Base-by-base conservation (phyloP, 495 filamentous ascomycete species). In the Hyaloscypha finlandica region DNA sequence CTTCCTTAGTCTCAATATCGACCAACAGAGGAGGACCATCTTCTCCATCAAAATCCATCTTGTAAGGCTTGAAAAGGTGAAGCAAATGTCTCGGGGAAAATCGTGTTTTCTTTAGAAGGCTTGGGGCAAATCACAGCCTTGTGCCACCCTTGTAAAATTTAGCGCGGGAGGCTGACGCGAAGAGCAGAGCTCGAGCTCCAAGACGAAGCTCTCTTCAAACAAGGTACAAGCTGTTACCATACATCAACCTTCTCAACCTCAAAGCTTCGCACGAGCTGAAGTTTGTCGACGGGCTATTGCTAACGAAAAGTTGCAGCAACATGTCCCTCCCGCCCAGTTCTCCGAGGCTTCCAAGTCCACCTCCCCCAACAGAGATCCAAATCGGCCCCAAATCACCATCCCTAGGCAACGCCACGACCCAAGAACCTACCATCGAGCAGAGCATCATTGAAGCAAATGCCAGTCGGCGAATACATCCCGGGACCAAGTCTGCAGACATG, bases 401-500 rank as follows among this genome's bases (percentile, higher is more conserved):
- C 53, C 76, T 89, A 65, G 84, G 85, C 51, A 82, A 84, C 39
- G 81, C 81, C 12, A 81, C 70, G 72, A 86, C 67, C 68, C 81
- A 79, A 82, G 80, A 68, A 68, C 82, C 69, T 80, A 91, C 77
- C 77, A 88, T 83, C 81, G 88, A 80, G 83, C 82, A 85, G 70
- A 79, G 75, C 20, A 74, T 77, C 56, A 76, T 83, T 63, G 83
- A 85, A 58, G 81, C 83, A 3, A 84, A 83, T 67, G 71, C 92
- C 30, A 88, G 85, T 61, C 84, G 95, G 69, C 86, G 95, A 71
- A 97, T 99, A 76, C 89, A 95, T 29, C 94, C 95, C 4, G 95
- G 95, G 56, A 97, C 94, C 42, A 93, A 89, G 77, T 86, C 93
- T 8, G 88, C 83, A 67, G 92, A 98, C 72, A 97, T 99, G 91